Evolutionary conservation across 768 basidiomycete species (phyloP).

Genomic region (Mycena vitilis): DNA sequence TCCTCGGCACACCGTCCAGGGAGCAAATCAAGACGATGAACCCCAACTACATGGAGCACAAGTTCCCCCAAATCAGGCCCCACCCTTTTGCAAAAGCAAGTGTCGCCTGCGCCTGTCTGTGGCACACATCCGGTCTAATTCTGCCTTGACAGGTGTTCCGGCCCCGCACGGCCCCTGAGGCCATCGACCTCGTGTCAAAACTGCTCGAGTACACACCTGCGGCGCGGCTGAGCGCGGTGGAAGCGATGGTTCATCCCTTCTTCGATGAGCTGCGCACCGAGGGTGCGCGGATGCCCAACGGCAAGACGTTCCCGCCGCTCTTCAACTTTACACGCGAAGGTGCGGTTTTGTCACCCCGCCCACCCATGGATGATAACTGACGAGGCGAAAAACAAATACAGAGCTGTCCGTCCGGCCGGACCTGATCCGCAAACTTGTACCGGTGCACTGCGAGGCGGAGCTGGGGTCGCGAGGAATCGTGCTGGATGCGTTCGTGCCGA

Average conservation of each 20-base stretch:
- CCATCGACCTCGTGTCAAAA: conserved; percentile 95
- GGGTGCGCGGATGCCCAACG: conserved; percentile 95
- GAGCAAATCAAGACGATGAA: conserved; percentile 99
- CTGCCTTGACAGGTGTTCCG: conserved; percentile 85
- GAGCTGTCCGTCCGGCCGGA: conserved; percentile 98
- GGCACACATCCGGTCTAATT: conserved; percentile 28
- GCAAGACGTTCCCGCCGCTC: conserved; percentile 93
- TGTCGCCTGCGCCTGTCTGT: conserved; percentile 17
- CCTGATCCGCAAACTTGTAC: conserved; percentile 91
- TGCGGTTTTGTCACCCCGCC: conserved; percentile 52
- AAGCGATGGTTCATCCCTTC: conserved; percentile 95
- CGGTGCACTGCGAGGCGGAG: conserved; percentile 89
- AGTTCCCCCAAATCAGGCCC: conserved; percentile 99
- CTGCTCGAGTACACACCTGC: conserved; percentile 98
- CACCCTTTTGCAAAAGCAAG: conserved; percentile 96
- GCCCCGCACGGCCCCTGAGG: conserved; percentile 94
- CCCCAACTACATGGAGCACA: conserved; percentile 99
- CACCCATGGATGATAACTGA: background rate
- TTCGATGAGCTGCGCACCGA: conserved; percentile 95
- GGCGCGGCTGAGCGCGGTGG: conserved; percentile 87
- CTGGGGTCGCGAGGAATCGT: conserved; percentile 88
- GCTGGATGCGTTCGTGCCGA: conserved; percentile 93
- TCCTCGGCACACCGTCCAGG: conserved; percentile 96
- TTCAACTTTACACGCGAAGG: conserved; percentile 98
- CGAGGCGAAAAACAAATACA: conserved; percentile 45